phyloP scores from a whole-genome alignment of 495 filamentous ascomycete genomes.

The Hypoxylon subgilvum region DNA sequence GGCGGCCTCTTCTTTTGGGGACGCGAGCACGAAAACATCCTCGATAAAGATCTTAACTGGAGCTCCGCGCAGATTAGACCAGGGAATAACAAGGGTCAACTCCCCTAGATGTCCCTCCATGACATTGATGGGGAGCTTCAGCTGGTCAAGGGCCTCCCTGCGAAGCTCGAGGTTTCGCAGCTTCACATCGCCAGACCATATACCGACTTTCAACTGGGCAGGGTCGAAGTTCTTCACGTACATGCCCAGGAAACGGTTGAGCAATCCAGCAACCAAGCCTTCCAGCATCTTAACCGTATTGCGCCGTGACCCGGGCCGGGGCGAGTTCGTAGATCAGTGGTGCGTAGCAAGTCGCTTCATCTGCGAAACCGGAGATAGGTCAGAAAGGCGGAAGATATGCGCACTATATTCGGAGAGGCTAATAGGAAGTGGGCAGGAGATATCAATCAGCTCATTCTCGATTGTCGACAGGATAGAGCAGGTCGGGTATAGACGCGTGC shows the following conservation, averaged over 20 bases:
- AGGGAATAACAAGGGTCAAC: slow-evolving; percentile 89
- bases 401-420: not conserved
- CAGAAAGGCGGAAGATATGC: not conserved
- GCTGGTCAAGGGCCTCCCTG: slow-evolving; percentile 92
- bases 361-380: slow-evolving; percentile 20
- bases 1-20: slow-evolving; percentile 89
- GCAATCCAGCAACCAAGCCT: slow-evolving; percentile 79
- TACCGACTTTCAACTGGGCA: slow-evolving; percentile 93
- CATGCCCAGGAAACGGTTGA: slow-evolving; percentile 99
- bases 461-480: not conserved
- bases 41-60: slow-evolving; percentile 94
- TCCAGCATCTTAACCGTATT: slow-evolving; percentile 61
- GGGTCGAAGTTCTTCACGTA: slow-evolving; percentile 99
- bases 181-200: slow-evolving; percentile 97
- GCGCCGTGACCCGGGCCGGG: slow-evolving; percentile 64
- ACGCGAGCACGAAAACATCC: slow-evolving; percentile 93
- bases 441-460: not conserved
- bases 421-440: not conserved
- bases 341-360: slow-evolving; percentile 41
- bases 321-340: slow-evolving; percentile 36
- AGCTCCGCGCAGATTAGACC: slow-evolving; percentile 92
- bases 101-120: slow-evolving; percentile 91
- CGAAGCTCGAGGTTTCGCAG: slow-evolving; percentile 89
- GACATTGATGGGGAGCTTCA: slow-evolving; percentile 93
- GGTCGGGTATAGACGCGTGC: slow-evolving; percentile 12